phyloP scores from a whole-genome alignment of 352 stramenopile genomes.

The Phytophthora fragariae region DNA sequence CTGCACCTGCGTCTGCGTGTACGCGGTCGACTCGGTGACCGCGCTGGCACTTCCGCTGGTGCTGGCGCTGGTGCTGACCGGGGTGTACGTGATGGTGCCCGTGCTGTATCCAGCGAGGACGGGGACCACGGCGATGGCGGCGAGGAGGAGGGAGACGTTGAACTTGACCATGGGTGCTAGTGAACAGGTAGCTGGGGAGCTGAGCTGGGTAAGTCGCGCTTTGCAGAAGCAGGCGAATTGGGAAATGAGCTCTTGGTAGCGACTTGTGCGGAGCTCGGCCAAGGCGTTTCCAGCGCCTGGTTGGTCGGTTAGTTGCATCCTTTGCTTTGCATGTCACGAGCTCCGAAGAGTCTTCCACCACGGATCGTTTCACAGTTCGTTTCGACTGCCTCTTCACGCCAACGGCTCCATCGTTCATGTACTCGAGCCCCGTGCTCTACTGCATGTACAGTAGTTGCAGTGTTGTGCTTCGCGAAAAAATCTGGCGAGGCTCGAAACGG shows the following conservation, averaged over 20 bases:
- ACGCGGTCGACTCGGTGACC: neutral
- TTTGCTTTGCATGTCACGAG: neutral
- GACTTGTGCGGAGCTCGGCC: neutral
- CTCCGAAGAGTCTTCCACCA: no score
- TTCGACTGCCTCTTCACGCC: no score
- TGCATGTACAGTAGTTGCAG: no score
- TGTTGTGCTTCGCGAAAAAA: no score
- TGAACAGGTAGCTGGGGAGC: conserved; percentile 18
- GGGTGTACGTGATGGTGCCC: conserved; percentile 10
- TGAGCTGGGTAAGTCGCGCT: conserved; percentile 33
- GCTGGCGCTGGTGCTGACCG: conserved; percentile 10
- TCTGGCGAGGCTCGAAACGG: no score
- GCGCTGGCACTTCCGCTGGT: conserved; percentile 11
- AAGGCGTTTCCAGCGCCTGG: no score
- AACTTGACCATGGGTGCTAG: conserved; percentile 48
- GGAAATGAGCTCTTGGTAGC: conserved; percentile 23
- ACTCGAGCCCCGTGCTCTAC: no score
- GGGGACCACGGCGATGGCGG: conserved; percentile 22
- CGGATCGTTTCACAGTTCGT: no score
- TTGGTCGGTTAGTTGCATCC: neutral
- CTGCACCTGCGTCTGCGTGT: neutral
- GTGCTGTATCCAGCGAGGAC: conserved; percentile 19
- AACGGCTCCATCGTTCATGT: no score
- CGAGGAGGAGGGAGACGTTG: conserved; percentile 36
- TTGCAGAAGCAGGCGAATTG: conserved; percentile 40